These are phyloP conservation scores for Coemansia sp. DNA, from an alignment of 192 early-diverging fungal species.

Conservation along the genomic window DNA sequence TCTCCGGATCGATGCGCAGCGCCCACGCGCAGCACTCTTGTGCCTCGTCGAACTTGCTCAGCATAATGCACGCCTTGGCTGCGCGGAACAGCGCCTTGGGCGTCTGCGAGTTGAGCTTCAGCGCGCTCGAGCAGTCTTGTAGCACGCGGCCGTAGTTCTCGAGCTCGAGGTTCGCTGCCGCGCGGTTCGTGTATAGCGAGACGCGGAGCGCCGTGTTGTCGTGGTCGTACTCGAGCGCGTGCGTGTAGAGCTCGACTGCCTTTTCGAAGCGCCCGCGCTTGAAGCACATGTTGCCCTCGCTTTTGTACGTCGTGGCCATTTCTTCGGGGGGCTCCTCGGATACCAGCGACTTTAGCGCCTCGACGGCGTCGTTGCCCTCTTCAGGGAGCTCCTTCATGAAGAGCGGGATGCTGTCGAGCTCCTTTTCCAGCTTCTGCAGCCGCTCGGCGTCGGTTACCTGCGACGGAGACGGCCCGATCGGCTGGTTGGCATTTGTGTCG, in stretches of 20 bases:
- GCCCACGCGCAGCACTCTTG: conserved; percentile 81
- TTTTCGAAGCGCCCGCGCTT: conserved; percentile 72
- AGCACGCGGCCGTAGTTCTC: conserved; percentile 86
- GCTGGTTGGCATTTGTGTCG: no score
- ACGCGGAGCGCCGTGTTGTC: conserved; percentile 76
- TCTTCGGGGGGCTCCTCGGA: conserved; percentile 94
- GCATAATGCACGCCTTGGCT: conserved; percentile 69
- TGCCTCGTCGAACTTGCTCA: conserved; percentile 85
- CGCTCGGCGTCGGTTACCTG: conserved; percentile 12
- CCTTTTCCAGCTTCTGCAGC: conserved; percentile 52
- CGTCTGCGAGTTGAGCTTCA: conserved; percentile 72
- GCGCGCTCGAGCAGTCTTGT: conserved; percentile 83
- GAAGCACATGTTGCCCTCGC: conserved; percentile 94
- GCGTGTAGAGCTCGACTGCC: conserved; percentile 84
- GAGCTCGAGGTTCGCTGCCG: conserved; percentile 85
- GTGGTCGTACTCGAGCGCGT: conserved; percentile 74
- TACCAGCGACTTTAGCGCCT: conserved; percentile 78
- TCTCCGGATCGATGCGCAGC: conserved; percentile 63
- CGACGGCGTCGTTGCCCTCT: conserved; percentile 77
- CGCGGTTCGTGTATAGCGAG: conserved; percentile 80
- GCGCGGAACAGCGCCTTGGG: conserved; percentile 94
- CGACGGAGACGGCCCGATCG: conserved; percentile 25
- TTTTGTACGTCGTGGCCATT: conserved; percentile 90
- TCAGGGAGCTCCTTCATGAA: conserved; percentile 85
- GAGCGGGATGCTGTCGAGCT: conserved; percentile 79